phyloP scores from a whole-genome alignment of 768 basidiomycete genomes.

The Myochromella boudieri region DNA sequence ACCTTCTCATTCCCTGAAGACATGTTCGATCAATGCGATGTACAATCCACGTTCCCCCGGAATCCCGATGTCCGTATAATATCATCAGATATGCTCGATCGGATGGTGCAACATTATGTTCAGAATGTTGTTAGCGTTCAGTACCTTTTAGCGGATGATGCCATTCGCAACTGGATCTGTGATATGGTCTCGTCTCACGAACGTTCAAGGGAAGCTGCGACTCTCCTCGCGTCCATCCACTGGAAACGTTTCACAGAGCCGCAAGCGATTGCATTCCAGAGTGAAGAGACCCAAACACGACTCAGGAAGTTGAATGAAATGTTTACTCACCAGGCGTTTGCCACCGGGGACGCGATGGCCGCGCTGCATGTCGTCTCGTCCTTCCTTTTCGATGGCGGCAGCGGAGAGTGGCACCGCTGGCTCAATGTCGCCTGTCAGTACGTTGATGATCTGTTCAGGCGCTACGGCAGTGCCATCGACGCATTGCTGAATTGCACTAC shows the following conservation, averaged over 20 bases:
- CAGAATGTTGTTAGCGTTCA: constrained; percentile 63
- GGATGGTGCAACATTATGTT: constrained; percentile 50
- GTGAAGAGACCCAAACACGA: constrained; percentile 19
- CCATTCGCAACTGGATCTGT: constrained; percentile 47
- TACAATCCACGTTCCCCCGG: constrained; percentile 8
- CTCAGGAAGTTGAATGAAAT: constrained; percentile 25
- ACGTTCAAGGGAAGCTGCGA: constrained; percentile 57
- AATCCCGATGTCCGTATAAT: constrained; percentile 17
- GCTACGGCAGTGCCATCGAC: constrained; percentile 38
- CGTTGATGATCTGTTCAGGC: constrained; percentile 46
- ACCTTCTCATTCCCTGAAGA: constrained; percentile 5
- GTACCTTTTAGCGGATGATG: constrained; percentile 63
- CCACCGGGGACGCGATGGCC: constrained; percentile 75
- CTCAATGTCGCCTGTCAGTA: constrained; percentile 60
- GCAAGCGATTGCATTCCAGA: constrained; percentile 21
- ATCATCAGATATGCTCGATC: constrained; percentile 26
- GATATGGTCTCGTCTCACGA: constrained; percentile 45
- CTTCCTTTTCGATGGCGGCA: constrained; percentile 76
- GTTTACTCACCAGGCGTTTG: constrained; percentile 26
- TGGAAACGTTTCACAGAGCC: constrained; percentile 24
- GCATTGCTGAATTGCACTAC: constrained; percentile 43
- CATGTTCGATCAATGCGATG: no score
- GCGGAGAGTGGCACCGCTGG: constrained; percentile 68
- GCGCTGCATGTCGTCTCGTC: constrained; percentile 75
- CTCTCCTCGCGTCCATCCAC: constrained; percentile 64